phyloP scores from a whole-genome alignment of 495 filamentous ascomycete species.

The Lophiotrema nucula region DNA sequence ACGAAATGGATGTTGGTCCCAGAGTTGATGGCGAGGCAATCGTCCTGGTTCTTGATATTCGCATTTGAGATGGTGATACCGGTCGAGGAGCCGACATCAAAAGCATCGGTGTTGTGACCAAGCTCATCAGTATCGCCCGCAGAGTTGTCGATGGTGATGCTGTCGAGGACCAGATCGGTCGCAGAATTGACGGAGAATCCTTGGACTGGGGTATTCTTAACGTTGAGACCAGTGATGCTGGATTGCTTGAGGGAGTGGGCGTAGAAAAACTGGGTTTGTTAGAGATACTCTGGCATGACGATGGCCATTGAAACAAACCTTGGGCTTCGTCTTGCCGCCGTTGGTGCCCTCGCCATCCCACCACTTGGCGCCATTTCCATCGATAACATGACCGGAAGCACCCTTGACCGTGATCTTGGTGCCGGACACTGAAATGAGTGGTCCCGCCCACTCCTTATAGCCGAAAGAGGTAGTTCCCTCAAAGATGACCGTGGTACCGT shows the following conservation, averaged over 20 bases:
- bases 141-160: constrained; percentile 61
- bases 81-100: constrained; percentile 56
- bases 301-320: background rate
- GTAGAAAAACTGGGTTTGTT: constrained; percentile 47
- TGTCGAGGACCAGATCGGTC: constrained; percentile 49
- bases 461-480: constrained; percentile 51
- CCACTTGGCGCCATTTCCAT: constrained; percentile 50
- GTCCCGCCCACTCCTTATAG: constrained; percentile 53
- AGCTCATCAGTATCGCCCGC: constrained; percentile 49
- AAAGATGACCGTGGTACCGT: constrained; percentile 52
- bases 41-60: constrained; percentile 34
- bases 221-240: constrained; percentile 46
- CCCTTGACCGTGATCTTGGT: constrained; percentile 50
- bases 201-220: constrained; percentile 64
- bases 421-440: constrained; percentile 51
- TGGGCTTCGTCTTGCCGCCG: constrained; percentile 55
- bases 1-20: constrained; percentile 40
- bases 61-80: constrained; percentile 43
- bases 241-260: constrained; percentile 44
- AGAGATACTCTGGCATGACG: background rate
- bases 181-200: constrained; percentile 56
- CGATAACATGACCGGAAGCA: constrained; percentile 44
- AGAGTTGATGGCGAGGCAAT: constrained; percentile 35
- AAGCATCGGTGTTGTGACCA: constrained; percentile 67
- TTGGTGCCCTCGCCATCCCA: constrained; percentile 55